phyloP scores from a whole-genome alignment of 1,139 yeast genomes.

The Candida glucosophila region DNA sequence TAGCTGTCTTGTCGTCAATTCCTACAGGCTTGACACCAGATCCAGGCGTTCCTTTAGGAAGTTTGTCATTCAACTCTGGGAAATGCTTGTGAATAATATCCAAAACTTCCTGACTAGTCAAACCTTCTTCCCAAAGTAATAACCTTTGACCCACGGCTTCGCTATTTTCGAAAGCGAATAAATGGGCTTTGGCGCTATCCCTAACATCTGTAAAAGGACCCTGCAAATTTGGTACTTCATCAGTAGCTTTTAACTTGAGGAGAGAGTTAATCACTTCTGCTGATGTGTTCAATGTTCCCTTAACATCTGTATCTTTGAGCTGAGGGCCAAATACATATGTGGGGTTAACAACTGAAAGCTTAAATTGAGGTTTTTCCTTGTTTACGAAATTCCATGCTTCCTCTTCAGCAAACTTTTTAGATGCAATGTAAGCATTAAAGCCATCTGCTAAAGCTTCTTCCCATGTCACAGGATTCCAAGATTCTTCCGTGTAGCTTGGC shows the following conservation, averaged over 20 bases:
- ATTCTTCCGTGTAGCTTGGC: conserved; percentile 9
- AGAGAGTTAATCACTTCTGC: conserved; percentile 20
- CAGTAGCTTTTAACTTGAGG: conserved; percentile 10
- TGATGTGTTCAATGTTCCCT: conserved; percentile 23
- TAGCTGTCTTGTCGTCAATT: too few relatives aligned
- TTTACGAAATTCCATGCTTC: conserved; percentile 26
- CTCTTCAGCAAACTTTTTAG: conserved; percentile 43
- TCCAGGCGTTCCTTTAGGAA: conserved; percentile 35
- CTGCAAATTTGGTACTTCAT: conserved; percentile 11
- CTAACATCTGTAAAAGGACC: conserved; percentile 3
- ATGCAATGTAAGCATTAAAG: conserved; percentile 32
- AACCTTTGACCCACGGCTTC: conserved; percentile 19
- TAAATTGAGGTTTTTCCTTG: conserved; percentile 25
- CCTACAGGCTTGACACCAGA: too few relatives aligned
- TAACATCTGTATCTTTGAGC: conserved; percentile 13
- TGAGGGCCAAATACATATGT: conserved; percentile 42
- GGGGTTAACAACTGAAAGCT: conserved; percentile 37
- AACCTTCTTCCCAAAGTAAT: conserved; percentile 19
- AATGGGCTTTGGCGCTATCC: conserved; percentile 17
- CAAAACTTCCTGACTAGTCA: conserved; percentile 19
- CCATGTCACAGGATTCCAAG: conserved; percentile 22
- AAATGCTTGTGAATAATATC: conserved; percentile 19
- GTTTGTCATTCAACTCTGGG: conserved; percentile 15
- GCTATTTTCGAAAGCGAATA: conserved; percentile 27
- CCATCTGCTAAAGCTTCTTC: conserved; percentile 20